phyloP scores from a whole-genome alignment of 2,329 filamentous ascomycete species.

The Colletotrichum sojae region DNA sequence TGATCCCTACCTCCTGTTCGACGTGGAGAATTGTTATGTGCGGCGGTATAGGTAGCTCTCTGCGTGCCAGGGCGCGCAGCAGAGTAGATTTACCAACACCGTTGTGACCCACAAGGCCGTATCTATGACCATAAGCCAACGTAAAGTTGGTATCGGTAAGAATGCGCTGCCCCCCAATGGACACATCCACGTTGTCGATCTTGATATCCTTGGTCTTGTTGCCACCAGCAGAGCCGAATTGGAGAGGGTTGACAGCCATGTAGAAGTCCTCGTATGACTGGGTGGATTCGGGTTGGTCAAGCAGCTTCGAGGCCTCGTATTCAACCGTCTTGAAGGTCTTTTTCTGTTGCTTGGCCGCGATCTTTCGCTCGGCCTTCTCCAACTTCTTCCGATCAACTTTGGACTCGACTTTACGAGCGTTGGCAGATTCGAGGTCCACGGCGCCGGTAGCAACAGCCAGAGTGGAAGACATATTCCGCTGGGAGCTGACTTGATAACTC shows the following conservation, averaged over 20 bases:
- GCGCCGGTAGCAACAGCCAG: constrained; percentile 86
- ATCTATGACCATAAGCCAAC: constrained; percentile 91
- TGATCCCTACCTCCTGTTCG: constrained; percentile 84
- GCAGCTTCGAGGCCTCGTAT: constrained; percentile 93
- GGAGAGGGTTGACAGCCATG: constrained; percentile 98
- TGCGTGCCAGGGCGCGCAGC: constrained; percentile 88
- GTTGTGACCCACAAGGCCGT: constrained; percentile 98
- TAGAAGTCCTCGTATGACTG: constrained; percentile 99
- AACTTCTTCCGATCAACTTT: constrained; percentile 99
- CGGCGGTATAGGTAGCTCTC: constrained; percentile 94
- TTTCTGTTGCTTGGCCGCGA: constrained; percentile 97
- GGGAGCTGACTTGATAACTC: constrained; percentile 92
- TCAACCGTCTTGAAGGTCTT: constrained; percentile 98
- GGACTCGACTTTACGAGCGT: constrained; percentile 93
- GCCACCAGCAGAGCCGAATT: constrained; percentile 79
- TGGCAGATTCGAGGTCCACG: constrained; percentile 95
- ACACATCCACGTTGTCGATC: constrained; percentile 94
- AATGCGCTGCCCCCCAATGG: constrained; percentile 90
- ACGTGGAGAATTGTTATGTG: constrained; percentile 99
- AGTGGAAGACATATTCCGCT: constrained; percentile 96
- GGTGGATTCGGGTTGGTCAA: constrained; percentile 84
- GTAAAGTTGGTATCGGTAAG: constrained; percentile 92
- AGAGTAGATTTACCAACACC: constrained; percentile 99
- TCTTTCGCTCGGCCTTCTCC: constrained; percentile 97
- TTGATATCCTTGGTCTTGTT: constrained; percentile 99